These are phyloP conservation scores for Solanum gandarillasii DNA, from an alignment of 257 asterid species.

Conservation along the genomic window DNA sequence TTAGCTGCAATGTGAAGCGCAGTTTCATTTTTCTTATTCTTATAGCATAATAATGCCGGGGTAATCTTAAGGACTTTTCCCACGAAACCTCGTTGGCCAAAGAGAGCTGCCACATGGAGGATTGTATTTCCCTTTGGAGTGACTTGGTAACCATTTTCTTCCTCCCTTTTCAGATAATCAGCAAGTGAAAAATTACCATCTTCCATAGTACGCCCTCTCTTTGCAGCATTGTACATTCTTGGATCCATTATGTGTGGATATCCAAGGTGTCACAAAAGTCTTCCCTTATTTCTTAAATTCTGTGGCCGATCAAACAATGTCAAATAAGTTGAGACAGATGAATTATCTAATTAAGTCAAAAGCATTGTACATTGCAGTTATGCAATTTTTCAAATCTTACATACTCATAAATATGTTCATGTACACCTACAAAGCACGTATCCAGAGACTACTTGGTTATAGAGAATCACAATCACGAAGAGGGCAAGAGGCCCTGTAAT, in stretches of 20 bases:
- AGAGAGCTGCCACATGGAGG: constrained; percentile 13
- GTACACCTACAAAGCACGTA: not conserved
- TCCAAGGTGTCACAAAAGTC: too few relatives aligned
- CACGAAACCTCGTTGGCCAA: not conserved
- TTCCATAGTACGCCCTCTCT: not conserved
- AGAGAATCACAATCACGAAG: not conserved
- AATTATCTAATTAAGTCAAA: too few relatives aligned
- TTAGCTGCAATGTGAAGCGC: too few relatives aligned
- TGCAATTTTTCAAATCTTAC: too few relatives aligned
- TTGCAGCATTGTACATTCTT: not conserved
- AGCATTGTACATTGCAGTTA: not conserved
- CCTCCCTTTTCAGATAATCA: not conserved
- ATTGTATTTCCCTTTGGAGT: constrained; percentile 8
- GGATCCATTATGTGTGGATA: not conserved
- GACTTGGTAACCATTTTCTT: not conserved
- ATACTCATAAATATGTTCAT: not conserved
- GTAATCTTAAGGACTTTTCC: not conserved
- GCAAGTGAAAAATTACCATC: not conserved
- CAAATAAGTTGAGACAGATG: too few relatives aligned
- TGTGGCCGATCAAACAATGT: accelerated
- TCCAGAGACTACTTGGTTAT: not conserved
- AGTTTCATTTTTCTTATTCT: too few relatives aligned
- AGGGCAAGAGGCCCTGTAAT: too few relatives aligned
- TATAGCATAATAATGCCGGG: too few relatives aligned
- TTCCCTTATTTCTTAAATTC: too few relatives aligned